A percentile compares a stretch with the other conserved stretches of the same genome.
Conservation (phyloP, 176 grass and related monocot genomes). For the Chloris gayana region DNA sequence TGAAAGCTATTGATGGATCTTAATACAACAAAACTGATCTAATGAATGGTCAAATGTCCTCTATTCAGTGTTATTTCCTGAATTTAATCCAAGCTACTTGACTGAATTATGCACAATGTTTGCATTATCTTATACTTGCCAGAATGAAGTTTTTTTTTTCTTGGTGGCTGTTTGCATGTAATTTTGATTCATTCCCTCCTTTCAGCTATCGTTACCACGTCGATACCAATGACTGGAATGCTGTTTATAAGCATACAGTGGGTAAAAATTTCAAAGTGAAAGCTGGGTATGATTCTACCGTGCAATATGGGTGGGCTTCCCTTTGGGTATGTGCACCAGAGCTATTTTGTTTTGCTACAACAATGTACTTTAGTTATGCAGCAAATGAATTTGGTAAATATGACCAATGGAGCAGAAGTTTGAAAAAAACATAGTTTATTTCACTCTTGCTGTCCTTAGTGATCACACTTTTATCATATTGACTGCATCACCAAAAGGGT, state of each 20-base stretch:
- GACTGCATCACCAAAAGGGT: background rate
- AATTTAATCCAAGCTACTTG: background rate
- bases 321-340: conserved; percentile 69
- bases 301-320: conserved; percentile 81
- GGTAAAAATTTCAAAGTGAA: conserved; percentile 87
- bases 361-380: conserved; percentile 23
- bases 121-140: conserved; percentile 6
- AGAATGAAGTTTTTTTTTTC: background rate
- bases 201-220: conserved; percentile 84
- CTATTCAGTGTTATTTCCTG: background rate
- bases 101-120: background rate
- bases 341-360: conserved; percentile 18
- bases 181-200: conserved; percentile 31
- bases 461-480: background rate
- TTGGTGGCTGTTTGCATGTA: conserved; percentile 4
- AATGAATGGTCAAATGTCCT: conserved; percentile 9
- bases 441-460: background rate
- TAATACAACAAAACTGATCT: background rate
- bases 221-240: conserved; percentile 67
- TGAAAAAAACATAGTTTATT: background rate
- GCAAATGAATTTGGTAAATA: conserved; percentile 6
- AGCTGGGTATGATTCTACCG: conserved; percentile 92
- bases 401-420: background rate
- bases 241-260: conserved; percentile 82
- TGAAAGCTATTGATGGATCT: background rate